Evolutionary conservation across 148 eudicot genomes (phyloP), one percentile per base, ranked within the genome.

Genomic region (Fagopyrum tataricum): DNA sequence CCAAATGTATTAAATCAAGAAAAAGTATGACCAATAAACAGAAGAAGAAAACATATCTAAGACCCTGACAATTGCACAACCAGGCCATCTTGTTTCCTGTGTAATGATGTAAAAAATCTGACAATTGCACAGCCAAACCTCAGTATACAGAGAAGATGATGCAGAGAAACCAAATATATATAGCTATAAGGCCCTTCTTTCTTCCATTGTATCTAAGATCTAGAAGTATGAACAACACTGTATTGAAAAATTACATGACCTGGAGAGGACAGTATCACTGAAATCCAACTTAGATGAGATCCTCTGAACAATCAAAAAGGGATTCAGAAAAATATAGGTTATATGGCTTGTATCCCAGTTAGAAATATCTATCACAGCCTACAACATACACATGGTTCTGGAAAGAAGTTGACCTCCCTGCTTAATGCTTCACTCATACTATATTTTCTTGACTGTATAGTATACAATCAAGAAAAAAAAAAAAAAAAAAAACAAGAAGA

Each of bases 351-450:
- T 13, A 48, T 12, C 59, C 42, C 67, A 40, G 67, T 73, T 43
- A 73, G 48, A 48, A 56, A 73, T 61, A 53, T 42, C 26, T 58
- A 31, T 49, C 67, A 74, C 47, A 74, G 23, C 56, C 67, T 74
- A 59, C 62, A 72, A 23, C 24, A 21, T 74, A 59, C 76, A 48
- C 37, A 74, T 39, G 17, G n/a, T 40, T 62, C 49, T 37, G 37
- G 1, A 31, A 31, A 31, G 37, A 31, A 31, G 37, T 31, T 31
- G 37, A 31, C 37, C 37, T 1, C 37, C 37, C 37, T n/a, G 37
- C 37, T 31, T 31, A 31, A 31, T 31, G 37, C 37, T 31, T 31
- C 37, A 31, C 37, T 31, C 37, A 31, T 3, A 0, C 2, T 31
- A 3, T 31, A 31, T 31, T 31, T 31, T 31, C 37, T 31, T 31